A percentile compares a stretch with the other conserved stretches of the same genome.
These are phyloP conservation scores for Aspergillus alliaceus DNA, from an alignment of 2,329 filamentous ascomycete genomes.

Conservation along the genomic window DNA sequence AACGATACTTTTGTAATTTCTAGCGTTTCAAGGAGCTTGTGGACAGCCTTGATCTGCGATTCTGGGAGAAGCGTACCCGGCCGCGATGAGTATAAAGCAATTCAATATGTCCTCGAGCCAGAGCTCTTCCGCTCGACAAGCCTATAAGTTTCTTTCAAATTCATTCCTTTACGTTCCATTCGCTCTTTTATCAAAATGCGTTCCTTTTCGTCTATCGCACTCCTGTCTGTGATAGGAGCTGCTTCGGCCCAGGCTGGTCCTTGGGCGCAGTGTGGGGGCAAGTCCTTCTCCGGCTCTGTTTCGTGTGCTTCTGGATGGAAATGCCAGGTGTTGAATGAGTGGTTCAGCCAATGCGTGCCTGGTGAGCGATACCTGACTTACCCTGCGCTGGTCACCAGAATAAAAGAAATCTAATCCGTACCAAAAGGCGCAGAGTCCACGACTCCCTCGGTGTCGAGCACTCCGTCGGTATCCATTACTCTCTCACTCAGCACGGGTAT, in stretches of 20 bases:
- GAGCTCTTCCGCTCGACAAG: neutral
- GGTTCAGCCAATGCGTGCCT: constrained; percentile 22
- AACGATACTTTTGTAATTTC: neutral
- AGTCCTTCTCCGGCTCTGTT: constrained; percentile 8
- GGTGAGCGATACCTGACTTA: neutral
- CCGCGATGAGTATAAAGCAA: neutral
- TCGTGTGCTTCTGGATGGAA: neutral
- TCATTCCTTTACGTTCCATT: neutral
- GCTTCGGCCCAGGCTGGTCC: neutral
- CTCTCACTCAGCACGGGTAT: neutral
- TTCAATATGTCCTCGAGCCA: neutral
- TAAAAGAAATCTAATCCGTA: neutral
- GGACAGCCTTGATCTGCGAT: neutral
- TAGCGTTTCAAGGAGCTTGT: neutral
- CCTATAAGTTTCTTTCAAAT: neutral
- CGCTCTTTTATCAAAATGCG: neutral
- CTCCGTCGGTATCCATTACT: neutral
- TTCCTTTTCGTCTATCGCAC: neutral
- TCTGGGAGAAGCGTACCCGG: neutral
- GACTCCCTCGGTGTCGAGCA: neutral
- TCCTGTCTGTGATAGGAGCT: constrained; percentile 5
- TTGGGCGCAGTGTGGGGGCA: constrained; percentile 19
- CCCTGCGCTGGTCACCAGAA: neutral
- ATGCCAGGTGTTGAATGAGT: constrained; percentile 16
- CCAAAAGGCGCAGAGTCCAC: neutral